Base-by-base conservation (phyloP, 768 basidiomycete species). In the Psilocybe azurescens region DNA sequence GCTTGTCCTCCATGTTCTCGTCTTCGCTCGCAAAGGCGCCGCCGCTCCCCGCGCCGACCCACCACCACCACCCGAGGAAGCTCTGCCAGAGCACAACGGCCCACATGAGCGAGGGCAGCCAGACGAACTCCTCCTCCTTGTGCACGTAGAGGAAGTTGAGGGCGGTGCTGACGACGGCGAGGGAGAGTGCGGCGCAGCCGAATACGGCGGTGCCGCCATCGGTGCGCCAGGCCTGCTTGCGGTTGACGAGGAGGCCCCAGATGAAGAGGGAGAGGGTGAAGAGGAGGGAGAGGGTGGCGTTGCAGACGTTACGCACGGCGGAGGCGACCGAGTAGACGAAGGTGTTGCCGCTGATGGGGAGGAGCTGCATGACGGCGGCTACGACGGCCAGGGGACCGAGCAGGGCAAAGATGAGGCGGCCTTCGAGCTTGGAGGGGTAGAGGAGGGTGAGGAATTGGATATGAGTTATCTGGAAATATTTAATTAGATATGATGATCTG, bases 61-160 rank as follows among this genome's bases (percentile, higher is more conserved):
- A 98, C 95, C 95, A 98, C 95, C 95, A 98, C 94, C 94, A 98
- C 0, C 93, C 95, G 20, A 97, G 76, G 75, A 96, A 97, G 74
- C 88, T 94, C 81, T 99, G 97, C 97, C 97, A 99, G 18, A 99
- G 84, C 10, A 98, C 87, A 54, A 97, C 88, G 7, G 91, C 89
- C 88, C 94, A 96, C 75, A 94, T 87, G 56, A 98, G 81, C 24
- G 89, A 86, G 0, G 94, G 93, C 60, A 98, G 82, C 97, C 97
- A 99, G n/a, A 87, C 79, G 64, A 93, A 92, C 67, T 94, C 88
- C 64, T 97, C 91, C 69, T 91, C 88, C 56, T 79, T 79, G 9
- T 89, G 89, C 41, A 99, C 91, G 69, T 95, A 94, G 8, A 96
- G 73, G 68, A 98, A 92, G 63, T 96, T 94, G 74, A 97, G 89